These are phyloP conservation scores for Chlorella sp. DNA, from an alignment of 139 green algal species.

Conservation along the genomic window DNA sequence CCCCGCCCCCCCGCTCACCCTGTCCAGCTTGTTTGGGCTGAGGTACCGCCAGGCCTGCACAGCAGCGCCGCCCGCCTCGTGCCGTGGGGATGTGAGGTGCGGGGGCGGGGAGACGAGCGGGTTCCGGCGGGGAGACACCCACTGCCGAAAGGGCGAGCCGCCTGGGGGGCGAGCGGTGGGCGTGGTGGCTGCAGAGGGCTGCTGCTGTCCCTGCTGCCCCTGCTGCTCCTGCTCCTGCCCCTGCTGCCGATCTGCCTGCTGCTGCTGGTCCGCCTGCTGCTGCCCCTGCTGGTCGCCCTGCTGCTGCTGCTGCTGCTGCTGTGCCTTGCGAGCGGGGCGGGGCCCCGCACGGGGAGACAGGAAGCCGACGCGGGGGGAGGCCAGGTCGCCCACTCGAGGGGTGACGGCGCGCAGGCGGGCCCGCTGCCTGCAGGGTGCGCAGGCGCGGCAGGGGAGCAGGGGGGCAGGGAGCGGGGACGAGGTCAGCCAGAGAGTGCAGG, in stretches of 20 bases:
- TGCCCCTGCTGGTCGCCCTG: background rate
- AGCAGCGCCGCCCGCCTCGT: background rate
- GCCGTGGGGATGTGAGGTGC: background rate
- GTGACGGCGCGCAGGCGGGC: background rate
- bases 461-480: background rate
- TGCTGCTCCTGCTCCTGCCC: background rate
- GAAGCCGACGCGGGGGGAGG: background rate
- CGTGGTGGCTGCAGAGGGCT: background rate
- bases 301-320: background rate
- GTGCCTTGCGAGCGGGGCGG: background rate
- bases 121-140: background rate
- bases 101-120: background rate
- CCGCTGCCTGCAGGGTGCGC: background rate
- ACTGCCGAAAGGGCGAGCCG: background rate
- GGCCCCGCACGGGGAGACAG: background rate
- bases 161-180: too few species aligned
- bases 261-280: background rate
- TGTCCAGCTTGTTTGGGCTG: background rate
- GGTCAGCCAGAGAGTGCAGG: too few species aligned
- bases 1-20: background rate
- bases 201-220: too few species aligned
- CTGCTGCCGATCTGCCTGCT: background rate
- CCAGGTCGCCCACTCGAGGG: background rate
- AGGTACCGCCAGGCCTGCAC: background rate
- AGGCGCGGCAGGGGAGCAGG: too few species aligned